These are phyloP conservation scores for Termitomyces sp. DNA, from an alignment of 768 basidiomycete species.

Conservation along the genomic window DNA sequence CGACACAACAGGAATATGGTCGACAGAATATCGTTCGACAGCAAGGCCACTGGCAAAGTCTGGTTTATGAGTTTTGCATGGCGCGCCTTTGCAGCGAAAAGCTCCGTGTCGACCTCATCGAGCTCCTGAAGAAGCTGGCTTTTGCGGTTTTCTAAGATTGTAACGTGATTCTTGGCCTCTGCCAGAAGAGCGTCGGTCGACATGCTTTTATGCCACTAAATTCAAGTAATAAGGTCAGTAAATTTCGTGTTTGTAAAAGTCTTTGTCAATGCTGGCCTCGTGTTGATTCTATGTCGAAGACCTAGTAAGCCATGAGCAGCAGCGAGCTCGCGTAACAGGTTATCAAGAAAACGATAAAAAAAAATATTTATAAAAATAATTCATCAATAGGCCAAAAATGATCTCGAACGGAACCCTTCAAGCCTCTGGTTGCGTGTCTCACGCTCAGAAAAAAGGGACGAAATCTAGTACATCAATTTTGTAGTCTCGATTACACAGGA, in stretches of 20 bases:
- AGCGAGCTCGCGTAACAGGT: background rate
- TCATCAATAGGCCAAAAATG: too few relatives aligned
- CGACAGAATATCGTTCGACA: slow-evolving; percentile 36
- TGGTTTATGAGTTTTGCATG: slow-evolving; percentile 30
- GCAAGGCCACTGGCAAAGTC: slow-evolving; percentile 23
- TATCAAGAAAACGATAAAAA: too few relatives aligned
- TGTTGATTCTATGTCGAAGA: background rate
- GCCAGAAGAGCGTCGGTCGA: slow-evolving; percentile 5
- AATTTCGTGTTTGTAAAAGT: background rate
- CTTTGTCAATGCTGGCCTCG: background rate
- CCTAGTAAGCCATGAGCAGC: background rate
- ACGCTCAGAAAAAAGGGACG: too few relatives aligned
- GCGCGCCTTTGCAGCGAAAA: slow-evolving; percentile 23
- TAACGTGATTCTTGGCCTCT: slow-evolving; percentile 16
- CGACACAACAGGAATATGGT: slow-evolving; percentile 31
- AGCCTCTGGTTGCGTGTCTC: too few relatives aligned
- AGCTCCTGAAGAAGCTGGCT: slow-evolving; percentile 28
- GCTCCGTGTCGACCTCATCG: slow-evolving; percentile 23
- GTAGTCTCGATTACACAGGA: background rate
- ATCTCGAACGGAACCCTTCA: too few relatives aligned
- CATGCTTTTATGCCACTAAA: background rate
- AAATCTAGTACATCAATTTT: background rate
- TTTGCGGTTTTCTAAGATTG: slow-evolving; percentile 21
- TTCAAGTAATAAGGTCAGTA: background rate
- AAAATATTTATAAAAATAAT: too few relatives aligned